A percentile compares a stretch with the other conserved stretches of the same genome.
phyloP scores from a whole-genome alignment of 306 rosid genomes.

The Sicyos edulis region DNA sequence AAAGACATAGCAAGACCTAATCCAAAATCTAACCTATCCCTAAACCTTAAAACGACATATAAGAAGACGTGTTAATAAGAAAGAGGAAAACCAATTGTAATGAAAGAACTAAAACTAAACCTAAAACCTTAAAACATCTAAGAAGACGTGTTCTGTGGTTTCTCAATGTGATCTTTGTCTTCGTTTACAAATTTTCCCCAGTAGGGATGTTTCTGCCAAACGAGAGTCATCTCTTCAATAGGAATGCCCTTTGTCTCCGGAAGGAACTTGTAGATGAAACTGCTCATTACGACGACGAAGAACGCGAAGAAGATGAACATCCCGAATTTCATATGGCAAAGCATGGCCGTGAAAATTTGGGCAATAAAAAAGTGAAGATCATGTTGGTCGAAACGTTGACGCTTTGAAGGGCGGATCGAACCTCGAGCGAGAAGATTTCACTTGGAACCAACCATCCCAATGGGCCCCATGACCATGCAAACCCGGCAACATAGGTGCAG shows the following conservation, averaged over 20 bases:
- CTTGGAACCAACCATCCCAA: conserved; percentile 80
- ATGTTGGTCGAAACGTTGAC: conserved; percentile 50
- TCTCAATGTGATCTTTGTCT: neutral
- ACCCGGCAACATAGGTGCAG: conserved; percentile 53
- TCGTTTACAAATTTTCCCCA: conserved; percentile 43
- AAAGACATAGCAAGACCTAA: neutral
- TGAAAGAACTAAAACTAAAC: neutral
- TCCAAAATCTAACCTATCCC: neutral
- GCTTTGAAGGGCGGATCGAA: conserved; percentile 60
- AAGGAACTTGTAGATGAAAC: conserved; percentile 43
- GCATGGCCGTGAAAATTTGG: conserved; percentile 56
- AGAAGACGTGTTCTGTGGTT: neutral
- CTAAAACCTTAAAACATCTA: neutral
- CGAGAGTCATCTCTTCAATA: conserved; percentile 52
- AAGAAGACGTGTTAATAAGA: neutral
- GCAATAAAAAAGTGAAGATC: conserved; percentile 63
- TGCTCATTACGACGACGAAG: conserved; percentile 45
- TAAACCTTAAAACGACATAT: neutral
- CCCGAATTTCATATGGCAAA: conserved; percentile 61
- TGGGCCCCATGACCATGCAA: conserved; percentile 88
- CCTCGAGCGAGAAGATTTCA: conserved; percentile 62
- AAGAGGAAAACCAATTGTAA: neutral
- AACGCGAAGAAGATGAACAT: conserved; percentile 57
- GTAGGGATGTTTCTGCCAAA: conserved; percentile 53
- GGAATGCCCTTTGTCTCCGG: conserved; percentile 74